phyloP scores from a whole-genome alignment of 345 rosid genomes.

The Citrus sp. region DNA sequence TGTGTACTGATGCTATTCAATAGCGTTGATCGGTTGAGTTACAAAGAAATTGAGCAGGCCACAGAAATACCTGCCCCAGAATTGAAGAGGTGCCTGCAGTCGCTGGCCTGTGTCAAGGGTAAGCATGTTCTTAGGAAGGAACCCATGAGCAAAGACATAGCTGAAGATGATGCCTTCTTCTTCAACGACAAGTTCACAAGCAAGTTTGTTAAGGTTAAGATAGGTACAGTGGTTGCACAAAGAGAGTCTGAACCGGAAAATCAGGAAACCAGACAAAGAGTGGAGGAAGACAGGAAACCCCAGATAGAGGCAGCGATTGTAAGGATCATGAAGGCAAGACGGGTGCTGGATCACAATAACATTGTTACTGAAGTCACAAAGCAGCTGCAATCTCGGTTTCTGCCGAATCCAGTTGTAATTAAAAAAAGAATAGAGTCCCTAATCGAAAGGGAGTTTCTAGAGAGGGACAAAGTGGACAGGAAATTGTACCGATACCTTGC shows the following conservation, averaged over 20 bases:
- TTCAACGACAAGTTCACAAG: slow-evolving; percentile 68
- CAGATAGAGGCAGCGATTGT: slow-evolving; percentile 76
- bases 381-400: slow-evolving; percentile 68
- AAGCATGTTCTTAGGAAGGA: slow-evolving; percentile 67
- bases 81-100: slow-evolving; percentile 72
- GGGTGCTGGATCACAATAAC: slow-evolving; percentile 68
- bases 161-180: slow-evolving; percentile 52
- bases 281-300: slow-evolving; percentile 78
- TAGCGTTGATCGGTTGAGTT: slow-evolving; percentile 50
- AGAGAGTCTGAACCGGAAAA: slow-evolving; percentile 73
- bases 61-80: slow-evolving; percentile 61
- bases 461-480: slow-evolving; percentile 64
- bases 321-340: slow-evolving; percentile 75
- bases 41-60: slow-evolving; percentile 70
- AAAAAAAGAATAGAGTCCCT: slow-evolving; percentile 74
- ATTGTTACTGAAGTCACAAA: slow-evolving; percentile 66
- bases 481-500: slow-evolving; percentile 70
- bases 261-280: slow-evolving; percentile 71
- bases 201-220: slow-evolving; percentile 68
- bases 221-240: slow-evolving; percentile 73
- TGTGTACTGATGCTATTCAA: slow-evolving; percentile 69
- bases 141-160: slow-evolving; percentile 74
- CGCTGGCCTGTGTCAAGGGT: slow-evolving; percentile 68
- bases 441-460: slow-evolving; percentile 68
- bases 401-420: slow-evolving; percentile 61